Evolutionary conservation across 2,329 filamentous ascomycete genomes (phyloP), one percentile per base, ranked within the genome.

Genomic region (Aspergillus novoparasiticus): DNA sequence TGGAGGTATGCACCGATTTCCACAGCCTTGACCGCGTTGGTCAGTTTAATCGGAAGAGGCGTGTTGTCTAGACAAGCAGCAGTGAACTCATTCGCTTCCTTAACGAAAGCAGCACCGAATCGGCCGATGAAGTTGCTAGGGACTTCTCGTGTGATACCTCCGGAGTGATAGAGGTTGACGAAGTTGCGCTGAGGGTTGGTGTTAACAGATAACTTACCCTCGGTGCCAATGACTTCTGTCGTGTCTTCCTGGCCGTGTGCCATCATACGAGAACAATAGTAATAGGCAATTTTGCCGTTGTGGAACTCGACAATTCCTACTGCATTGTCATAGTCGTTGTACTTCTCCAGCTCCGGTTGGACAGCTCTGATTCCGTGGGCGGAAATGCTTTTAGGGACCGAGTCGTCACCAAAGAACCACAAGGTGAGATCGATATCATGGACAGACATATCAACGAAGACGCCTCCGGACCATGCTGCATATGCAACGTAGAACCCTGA

Each of bases 361-460:
- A 88, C 83, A 1, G 86, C 86, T 0, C 82, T 86, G 66, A 87
- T 84, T 11, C 86, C 87, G 9, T 84, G 74, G 0, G 85, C 85
- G 2, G 80, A 79, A 19, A 86, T 83, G 60, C 78, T 83, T 75
- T 88, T 88, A 61, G 87, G 81, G 6, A 79, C 71, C 14, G 78
- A 78, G 61, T 85, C 83, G 55, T 84, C 78, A 10, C 85, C 85
- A 69, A 88, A 87, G 78, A 85, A 89, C 86, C 86, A 89, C 5
- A 89, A 76, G 0, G 86, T 83, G 3, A 89, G 81, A 66, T 89
- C 87, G 65, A 90, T 90, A 69, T 90, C 89, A 77, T 90, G 89
- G 68, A 90, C 86, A 58, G 85, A 85, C 78, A 86, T 89, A 76
- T 90, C 89, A 58, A 90, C 88, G 69, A 90, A 90, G 69, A 90